Evolutionary conservation across 2,329 filamentous ascomycete genomes (phyloP), one percentile per base, ranked within the genome.

Genomic region (Colletotrichum brevisporum): DNA sequence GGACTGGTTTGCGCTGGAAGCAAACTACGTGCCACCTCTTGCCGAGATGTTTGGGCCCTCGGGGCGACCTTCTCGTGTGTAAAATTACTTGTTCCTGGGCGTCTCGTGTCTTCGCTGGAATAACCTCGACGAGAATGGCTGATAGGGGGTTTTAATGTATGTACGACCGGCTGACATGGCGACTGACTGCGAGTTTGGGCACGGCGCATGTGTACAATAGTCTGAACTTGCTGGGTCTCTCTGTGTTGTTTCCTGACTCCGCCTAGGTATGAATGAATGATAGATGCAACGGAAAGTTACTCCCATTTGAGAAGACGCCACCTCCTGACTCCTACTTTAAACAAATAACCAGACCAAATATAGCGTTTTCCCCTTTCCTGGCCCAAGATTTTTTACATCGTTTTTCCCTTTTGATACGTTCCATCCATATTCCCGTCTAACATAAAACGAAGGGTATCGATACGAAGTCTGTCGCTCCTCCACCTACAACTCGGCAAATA

Each of bases 1-100:
- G 16, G 66, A 72, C 62, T 70, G 69, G 71, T 57, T 60, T 45
- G 69, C 69, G 31, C 52, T 72, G 71, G 65, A 71, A 64, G 67
- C 63, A 52, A 72, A 71, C 62, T 72, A 72, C 51, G 65, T 43
- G 48, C 54, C 18, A 36, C 55, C 66, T 13, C 54, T 61, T 39
- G 26, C 16, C 6, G 65, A 60, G 24, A 62, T 55, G 57, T 63
- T 53, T 26, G 56, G 54, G 58, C 16, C n/a, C 12, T 10, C 31
- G 9, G 31, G 31, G 51, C 15, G 5, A 39, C 26, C 16, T n/a
- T 15, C 55, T 9, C 41, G 15, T 47, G 13, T 62, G 51, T 52
- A 67, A n/a, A 31, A 62, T 39, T 52, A 48, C 21, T 24, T 27
- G 18, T 9, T 47, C 13, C 21, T 27, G 41, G 10, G 41, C 16